Percentiles rank a stretch among this genome's conserved stretches.
Conservation (phyloP, 257 asterid genomes). For the Jasminum sambac region DNA sequence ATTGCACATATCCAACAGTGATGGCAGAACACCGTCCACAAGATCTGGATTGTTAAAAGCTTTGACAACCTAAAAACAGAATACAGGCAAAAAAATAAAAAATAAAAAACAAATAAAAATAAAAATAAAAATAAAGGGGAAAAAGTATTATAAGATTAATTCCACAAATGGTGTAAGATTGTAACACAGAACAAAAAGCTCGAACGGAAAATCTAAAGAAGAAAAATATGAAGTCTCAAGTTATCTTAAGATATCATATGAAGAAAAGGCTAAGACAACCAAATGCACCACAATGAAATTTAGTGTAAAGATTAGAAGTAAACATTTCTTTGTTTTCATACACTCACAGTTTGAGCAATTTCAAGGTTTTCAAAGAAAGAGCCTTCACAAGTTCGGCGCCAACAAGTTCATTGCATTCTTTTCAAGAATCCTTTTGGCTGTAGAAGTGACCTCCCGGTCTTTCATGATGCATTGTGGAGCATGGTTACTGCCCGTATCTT, state of each 20-base stretch:
- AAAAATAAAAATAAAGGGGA: too few species aligned
- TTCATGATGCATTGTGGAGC: conserved; percentile 16
- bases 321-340: background rate
- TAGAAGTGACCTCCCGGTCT: background rate
- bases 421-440: conserved; percentile 4
- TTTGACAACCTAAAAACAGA: conserved; percentile 59
- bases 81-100: background rate
- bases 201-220: background rate
- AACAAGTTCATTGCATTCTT: background rate
- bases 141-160: conserved; percentile 25
- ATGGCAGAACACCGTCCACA: conserved; percentile 67
- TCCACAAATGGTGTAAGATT: conserved; percentile 23
- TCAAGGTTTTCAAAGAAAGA: conserved; percentile 7
- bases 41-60: conserved; percentile 74
- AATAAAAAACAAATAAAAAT: too few species aligned
- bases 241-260: background rate
- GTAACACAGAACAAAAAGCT: background rate
- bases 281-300: background rate
- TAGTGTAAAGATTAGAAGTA: background rate
- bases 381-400: background rate
- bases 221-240: conserved; percentile 9
- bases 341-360: background rate
- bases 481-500: background rate
- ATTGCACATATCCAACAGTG: conserved; percentile 67
- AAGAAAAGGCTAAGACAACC: background rate